phyloP scores from a whole-genome alignment of 2,329 filamentous ascomycete genomes.

The Cryphonectria japonica region DNA sequence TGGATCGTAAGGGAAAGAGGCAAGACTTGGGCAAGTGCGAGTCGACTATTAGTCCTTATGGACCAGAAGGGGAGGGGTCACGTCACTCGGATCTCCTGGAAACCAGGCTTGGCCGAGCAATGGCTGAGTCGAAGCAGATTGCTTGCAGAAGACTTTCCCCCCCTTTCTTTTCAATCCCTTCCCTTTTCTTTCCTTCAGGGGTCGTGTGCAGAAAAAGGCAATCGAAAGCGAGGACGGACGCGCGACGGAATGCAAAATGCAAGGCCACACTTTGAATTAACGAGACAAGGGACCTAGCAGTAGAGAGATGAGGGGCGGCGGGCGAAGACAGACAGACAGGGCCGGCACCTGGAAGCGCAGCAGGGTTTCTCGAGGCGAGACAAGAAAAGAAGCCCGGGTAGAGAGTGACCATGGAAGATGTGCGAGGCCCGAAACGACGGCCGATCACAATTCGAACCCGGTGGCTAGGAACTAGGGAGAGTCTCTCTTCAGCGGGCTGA shows the following conservation, averaged over 20 bases:
- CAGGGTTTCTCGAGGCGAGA: conserved; percentile 28
- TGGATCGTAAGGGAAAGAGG: conserved; percentile 6
- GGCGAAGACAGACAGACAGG: conserved; percentile 15
- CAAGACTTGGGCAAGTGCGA: conserved; percentile 2
- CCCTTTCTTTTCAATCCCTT: background rate
- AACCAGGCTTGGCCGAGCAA: conserved; percentile 21
- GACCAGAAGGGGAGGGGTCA: conserved; percentile 11
- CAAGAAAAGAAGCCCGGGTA: conserved; percentile 19
- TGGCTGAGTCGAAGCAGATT: conserved; percentile 24
- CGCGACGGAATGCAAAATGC: conserved; percentile 25
- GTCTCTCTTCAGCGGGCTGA: conserved; percentile 15
- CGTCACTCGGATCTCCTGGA: conserved; percentile 21
- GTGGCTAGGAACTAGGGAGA: conserved; percentile 6
- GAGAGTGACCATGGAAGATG: conserved; percentile 10
- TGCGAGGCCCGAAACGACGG: conserved; percentile 17
- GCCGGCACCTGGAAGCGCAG: conserved; percentile 10
- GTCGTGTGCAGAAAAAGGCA: conserved; percentile 25
- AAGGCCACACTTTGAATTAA: conserved; percentile 20
- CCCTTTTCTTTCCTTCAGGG: conserved; percentile 1
- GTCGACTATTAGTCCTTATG: conserved; percentile 20
- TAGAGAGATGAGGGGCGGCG: conserved; percentile 16
- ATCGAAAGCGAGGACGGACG: conserved; percentile 27
- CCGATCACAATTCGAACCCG: conserved; percentile 12
- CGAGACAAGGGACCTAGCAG: conserved; percentile 18
- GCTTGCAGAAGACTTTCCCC: background rate